phyloP scores from a whole-genome alignment of 2,329 filamentous ascomycete species.

The Aureobasidium subglaciale region DNA sequence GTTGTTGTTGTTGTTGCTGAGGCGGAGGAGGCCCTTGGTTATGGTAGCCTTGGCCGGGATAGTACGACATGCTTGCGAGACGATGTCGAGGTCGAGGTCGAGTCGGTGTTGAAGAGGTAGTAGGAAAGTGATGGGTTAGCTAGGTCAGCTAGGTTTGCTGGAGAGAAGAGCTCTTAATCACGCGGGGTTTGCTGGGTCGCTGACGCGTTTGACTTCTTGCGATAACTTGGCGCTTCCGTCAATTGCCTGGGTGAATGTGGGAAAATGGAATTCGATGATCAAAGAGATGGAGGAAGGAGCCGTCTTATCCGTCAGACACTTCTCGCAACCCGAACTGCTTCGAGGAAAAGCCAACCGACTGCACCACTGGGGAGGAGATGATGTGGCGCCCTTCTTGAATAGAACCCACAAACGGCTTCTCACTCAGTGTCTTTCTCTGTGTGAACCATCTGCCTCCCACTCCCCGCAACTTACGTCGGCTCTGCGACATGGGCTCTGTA shows the following conservation, averaged over 20 bases:
- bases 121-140: no score
- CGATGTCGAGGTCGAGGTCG: neutral
- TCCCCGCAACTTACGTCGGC: neutral
- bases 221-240: conserved; percentile 1
- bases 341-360: neutral
- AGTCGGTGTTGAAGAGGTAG: neutral
- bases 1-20: conserved; percentile 35
- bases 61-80: conserved; percentile 16
- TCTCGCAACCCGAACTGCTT: neutral
- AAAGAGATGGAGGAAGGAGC: neutral
- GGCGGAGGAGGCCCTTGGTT: conserved; percentile 32
- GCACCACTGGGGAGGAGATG: conserved; percentile 5
- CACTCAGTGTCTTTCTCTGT: neutral
- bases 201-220: neutral
- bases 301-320: neutral
- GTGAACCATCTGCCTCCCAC: neutral
- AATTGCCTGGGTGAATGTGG: neutral
- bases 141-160: neutral
- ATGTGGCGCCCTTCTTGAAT: neutral
- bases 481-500: neutral
- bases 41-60: conserved; percentile 17
- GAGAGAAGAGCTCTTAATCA: neutral
- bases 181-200: neutral
- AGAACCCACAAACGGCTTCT: neutral
- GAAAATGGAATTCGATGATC: neutral